Percentiles rank a stretch among this genome's conserved stretches.
phyloP scores from a whole-genome alignment of 129 eudicot species.

The Pseudognaphalium luteoalbum region DNA sequence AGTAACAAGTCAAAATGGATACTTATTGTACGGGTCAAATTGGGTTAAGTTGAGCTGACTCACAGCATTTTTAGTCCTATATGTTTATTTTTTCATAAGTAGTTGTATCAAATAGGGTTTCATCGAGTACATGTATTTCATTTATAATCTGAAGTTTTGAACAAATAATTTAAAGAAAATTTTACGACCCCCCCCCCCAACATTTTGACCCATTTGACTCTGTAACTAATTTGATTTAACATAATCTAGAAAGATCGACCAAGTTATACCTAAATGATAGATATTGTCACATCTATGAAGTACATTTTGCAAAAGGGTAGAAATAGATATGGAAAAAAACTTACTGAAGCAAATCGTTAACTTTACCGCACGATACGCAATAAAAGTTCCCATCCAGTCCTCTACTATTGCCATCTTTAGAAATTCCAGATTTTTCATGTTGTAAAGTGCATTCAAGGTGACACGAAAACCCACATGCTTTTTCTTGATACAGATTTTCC shows the following conservation, averaged over 20 bases:
- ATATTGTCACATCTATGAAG: background rate
- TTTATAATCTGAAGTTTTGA: too few species aligned
- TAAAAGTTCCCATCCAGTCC: slow-evolving; percentile 65
- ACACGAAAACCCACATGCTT: slow-evolving; percentile 76
- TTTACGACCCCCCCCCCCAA: too few species aligned
- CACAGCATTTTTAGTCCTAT: background rate
- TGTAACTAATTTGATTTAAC: background rate
- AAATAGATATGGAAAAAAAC: slow-evolving; percentile 15
- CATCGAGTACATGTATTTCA: too few species aligned
- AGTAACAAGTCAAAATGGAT: background rate
- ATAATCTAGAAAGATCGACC: background rate
- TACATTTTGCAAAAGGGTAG: background rate
- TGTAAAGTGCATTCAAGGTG: slow-evolving; percentile 76
- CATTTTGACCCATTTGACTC: background rate
- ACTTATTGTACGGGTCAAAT: background rate
- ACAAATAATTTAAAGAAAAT: too few species aligned
- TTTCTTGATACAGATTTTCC: slow-evolving; percentile 55
- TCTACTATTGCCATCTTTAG: slow-evolving; percentile 36
- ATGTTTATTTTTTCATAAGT: too few species aligned
- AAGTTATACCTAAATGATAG: background rate
- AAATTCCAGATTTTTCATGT: slow-evolving; percentile 59
- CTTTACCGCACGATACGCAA: slow-evolving; percentile 79
- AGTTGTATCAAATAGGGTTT: too few species aligned
- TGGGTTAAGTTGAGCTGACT: background rate
- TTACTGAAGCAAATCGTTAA: slow-evolving; percentile 77